These are phyloP conservation scores for Paramecium primaurelia DNA, from an alignment of 73 alveolate genomes.

Conservation along the genomic window DNA sequence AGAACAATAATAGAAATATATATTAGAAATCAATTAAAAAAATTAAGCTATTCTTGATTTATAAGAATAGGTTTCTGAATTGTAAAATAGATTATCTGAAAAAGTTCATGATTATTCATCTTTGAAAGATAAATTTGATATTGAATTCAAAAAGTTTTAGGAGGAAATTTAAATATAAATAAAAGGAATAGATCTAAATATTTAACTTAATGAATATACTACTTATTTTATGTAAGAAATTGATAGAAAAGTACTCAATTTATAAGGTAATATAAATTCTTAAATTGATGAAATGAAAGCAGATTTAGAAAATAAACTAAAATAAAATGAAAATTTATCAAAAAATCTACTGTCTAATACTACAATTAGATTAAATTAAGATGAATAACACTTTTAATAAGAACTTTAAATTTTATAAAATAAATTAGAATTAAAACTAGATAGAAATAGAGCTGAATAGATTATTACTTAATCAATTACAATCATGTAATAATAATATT, in stretches of 20 bases:
- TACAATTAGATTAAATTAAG: neutral
- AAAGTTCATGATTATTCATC: neutral
- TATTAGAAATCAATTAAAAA: neutral
- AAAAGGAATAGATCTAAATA: neutral
- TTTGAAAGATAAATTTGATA: neutral
- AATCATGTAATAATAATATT: neutral
- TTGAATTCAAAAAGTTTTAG: conserved; percentile 30
- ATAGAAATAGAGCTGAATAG: neutral
- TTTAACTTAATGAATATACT: conserved; percentile 1
- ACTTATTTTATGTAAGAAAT: conserved; percentile 22
- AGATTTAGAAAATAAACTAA: neutral
- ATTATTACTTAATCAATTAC: neutral
- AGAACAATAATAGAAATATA: neutral
- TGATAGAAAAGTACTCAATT: neutral
- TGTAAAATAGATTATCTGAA: neutral
- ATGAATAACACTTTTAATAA: neutral
- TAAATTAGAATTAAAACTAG: neutral
- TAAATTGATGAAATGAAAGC: neutral
- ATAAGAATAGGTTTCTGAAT: neutral
- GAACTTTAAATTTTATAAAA: neutral
- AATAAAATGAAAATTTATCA: neutral
- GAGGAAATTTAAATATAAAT: neutral
- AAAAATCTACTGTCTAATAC: neutral
- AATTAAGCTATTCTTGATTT: neutral
- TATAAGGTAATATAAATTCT: neutral